Base-by-base conservation (phyloP, 176 grass and related monocot genomes). In the Bolboschoenus planiculmis region DNA sequence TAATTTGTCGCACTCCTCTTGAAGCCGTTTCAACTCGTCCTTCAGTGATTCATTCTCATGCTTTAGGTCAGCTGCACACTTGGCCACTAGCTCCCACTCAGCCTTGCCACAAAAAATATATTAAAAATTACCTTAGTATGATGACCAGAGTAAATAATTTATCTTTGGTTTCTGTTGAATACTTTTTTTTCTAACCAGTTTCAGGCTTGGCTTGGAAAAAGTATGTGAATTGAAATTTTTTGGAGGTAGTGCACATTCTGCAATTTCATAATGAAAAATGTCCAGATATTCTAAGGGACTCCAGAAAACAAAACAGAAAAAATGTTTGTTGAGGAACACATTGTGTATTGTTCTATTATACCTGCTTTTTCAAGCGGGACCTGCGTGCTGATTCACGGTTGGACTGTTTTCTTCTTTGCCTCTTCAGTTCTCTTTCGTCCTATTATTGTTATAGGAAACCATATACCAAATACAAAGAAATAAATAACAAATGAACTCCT, bases 1-100 rank as follows among this genome's bases (percentile, higher is more conserved):
- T 24, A 82, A 82, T 14, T 82, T 82, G 23, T 82, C 56, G 5
- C 79, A 82, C 43, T 82, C 79, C 8, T 82, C 79, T 82, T 82
- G 36, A 82, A 82, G 57, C 33, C 37, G 53, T 27, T 82, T 64
- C 34, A 82, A 82, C 59, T 82, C 79, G 10, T 82, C 79, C 30
- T 82, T 82, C 9, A 82, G 56, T 62, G 79, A 82, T 82, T 82
- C 79, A 20, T 82, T 82, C 55, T 82, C 79, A 8, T 82, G 79
- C 79, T 63, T 82, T 21, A 82, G 59, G 20, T 82, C 79, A 44
- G 21, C 79, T 62, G 58, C 79, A 82, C 58, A 30, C 42, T 82
- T 82, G 37, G 79, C 79, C 26, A 82, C 79, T 65, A 82, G 59
- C 55, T 82, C 79, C 79, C 79, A 82, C 79, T 82, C 79, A 6